Evolutionary conservation across 2,329 filamentous ascomycete species (phyloP).

Genomic region (Penicillium freii): DNA sequence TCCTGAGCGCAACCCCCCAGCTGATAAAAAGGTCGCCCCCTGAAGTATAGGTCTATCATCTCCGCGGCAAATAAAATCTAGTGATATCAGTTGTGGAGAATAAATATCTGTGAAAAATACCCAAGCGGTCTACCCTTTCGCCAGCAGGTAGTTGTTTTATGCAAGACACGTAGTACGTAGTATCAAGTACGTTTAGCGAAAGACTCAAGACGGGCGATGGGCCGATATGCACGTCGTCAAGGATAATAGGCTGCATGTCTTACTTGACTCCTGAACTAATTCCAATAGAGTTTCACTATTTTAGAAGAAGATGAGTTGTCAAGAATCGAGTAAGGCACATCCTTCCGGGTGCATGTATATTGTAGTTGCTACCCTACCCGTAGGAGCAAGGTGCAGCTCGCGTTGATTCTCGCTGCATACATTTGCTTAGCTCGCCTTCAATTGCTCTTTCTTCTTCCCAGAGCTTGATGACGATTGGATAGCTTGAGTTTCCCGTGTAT

Average conservation of each 20-base stretch:
- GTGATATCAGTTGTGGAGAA: not conserved
- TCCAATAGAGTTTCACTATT: not conserved
- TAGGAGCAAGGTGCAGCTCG: not conserved
- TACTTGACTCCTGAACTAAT: not conserved
- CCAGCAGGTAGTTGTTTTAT: not conserved
- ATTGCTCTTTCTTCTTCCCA: not conserved
- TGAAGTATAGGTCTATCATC: not conserved
- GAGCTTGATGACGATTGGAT: not conserved
- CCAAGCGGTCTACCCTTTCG: not conserved
- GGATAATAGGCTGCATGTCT: not conserved
- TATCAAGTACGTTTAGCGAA: not conserved
- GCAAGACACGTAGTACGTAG: conserved; percentile 4
- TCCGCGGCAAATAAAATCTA: not conserved
- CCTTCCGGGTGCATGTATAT: not conserved
- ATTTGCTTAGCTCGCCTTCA: not conserved
- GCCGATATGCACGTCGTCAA: not conserved
- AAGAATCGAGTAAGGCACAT: not conserved
- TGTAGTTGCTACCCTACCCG: not conserved
- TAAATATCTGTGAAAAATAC: not conserved
- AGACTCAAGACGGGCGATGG: not conserved
- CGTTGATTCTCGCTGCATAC: not conserved
- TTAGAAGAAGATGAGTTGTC: not conserved
- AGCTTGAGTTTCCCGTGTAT: not conserved
- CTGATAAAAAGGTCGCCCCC: not conserved
- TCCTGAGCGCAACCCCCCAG: not conserved